Base-by-base conservation (phyloP, 768 basidiomycete genomes). In the Asterophora parasitica region DNA sequence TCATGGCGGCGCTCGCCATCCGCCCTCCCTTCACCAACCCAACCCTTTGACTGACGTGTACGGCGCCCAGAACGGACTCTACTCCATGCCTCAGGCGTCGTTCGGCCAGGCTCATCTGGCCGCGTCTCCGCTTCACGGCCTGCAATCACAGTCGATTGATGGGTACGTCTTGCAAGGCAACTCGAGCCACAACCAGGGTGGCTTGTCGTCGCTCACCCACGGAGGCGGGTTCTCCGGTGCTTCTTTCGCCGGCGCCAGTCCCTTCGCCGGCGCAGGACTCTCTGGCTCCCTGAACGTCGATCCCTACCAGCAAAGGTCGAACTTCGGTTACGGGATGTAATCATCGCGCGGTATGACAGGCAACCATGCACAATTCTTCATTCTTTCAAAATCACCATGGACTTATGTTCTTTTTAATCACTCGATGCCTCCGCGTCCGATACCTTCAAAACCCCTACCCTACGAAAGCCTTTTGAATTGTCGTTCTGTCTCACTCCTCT, bases 311-410 rank as follows among this genome's bases (percentile, higher is more conserved):
- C 51, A 50, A 70, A 73, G 80, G 61, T 71, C 81, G 39, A 70
- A 72, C 54, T 91, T 84, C 59, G 83, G 82, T 49, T 91, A 91
- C 59, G 82, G 85, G 61, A 88, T 89, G 85, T 90, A 77, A 82
- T 68, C 51, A 51, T 6, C 52, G 30, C 30, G 52, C 50, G 44
- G 42, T 52, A 57, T 56, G 44, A 52, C 44, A 58, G 48, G 33
- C 53, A 55, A 51, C 51, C 62, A 58, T 58, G 57, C 59, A 36
- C 48, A 23, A 23, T 23, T 56, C 53, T 48, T 52, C 39, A 35
- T 50, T 44, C 51, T 50, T 61, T 56, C 60, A 46, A 60, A 48
- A 55, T 44, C 46, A 46, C 44, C 35, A 36, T 58, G 67, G 66
- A 64, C 62, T 58, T 70, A 71, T 62, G 56, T 61, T 66, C 68